Percentiles rank a stretch among this genome's conserved stretches.
These are phyloP conservation scores for Glycine tomentella DNA, from an alignment of 306 rosid species.

Conservation along the genomic window DNA sequence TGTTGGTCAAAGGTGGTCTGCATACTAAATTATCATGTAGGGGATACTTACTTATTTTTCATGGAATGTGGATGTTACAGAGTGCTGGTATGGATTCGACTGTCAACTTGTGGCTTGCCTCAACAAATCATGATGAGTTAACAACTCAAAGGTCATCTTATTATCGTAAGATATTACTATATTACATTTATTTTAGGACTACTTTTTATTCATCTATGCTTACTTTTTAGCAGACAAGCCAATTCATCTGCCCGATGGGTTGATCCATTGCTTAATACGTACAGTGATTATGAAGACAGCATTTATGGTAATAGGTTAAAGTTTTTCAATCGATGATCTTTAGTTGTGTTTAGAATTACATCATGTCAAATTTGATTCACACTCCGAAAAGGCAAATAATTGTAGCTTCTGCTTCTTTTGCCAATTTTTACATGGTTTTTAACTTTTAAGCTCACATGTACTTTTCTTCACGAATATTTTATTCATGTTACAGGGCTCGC, in stretches of 20 bases:
- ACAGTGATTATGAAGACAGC: slow-evolving; percentile 94
- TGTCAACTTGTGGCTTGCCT: slow-evolving; percentile 88
- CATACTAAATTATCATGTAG: slow-evolving; percentile 17
- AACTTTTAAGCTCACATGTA: neutral
- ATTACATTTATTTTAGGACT: slow-evolving; percentile 9
- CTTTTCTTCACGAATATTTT: slow-evolving; percentile 4
- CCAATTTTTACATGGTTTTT: neutral
- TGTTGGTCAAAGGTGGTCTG: neutral
- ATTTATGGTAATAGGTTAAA: slow-evolving; percentile 72
- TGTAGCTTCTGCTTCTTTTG: slow-evolving; percentile 13
- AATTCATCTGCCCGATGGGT: slow-evolving; percentile 63
- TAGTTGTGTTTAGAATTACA: neutral
- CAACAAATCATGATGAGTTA: slow-evolving; percentile 59
- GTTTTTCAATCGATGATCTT: slow-evolving; percentile 8
- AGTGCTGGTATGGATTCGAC: slow-evolving; percentile 94
- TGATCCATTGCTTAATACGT: slow-evolving; percentile 80
- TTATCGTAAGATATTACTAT: slow-evolving; percentile 15
- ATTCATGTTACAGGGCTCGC: slow-evolving; percentile 73
- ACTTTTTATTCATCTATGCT: slow-evolving; percentile 37
- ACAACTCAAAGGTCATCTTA: slow-evolving; percentile 69
- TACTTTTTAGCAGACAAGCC: slow-evolving; percentile 60
- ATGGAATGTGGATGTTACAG: slow-evolving; percentile 59
- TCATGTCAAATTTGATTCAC: no score
- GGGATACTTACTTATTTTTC: slow-evolving; percentile 40
- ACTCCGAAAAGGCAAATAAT: no score